These are phyloP conservation scores for Xylaria curta DNA, from an alignment of 495 filamentous ascomycete genomes.

Conservation along the genomic window DNA sequence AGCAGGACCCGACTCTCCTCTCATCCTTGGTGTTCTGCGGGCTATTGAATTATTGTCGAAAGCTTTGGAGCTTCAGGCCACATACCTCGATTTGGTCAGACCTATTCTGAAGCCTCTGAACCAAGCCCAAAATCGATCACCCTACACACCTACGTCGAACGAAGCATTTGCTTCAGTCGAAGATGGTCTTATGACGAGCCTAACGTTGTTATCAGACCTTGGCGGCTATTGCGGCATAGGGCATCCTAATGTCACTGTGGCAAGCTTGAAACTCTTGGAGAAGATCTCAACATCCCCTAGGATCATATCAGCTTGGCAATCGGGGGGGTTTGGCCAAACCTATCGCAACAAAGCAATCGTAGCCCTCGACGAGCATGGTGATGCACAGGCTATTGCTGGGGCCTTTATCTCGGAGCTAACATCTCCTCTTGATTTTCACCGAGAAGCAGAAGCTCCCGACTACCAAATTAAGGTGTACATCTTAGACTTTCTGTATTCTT, in stretches of 20 bases:
- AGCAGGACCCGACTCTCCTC: constrained; percentile 71
- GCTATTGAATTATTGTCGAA: constrained; percentile 81
- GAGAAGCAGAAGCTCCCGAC: constrained; percentile 65
- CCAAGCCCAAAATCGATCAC: constrained; percentile 39
- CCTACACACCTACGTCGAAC: constrained; percentile 63
- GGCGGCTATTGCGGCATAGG: constrained; percentile 84
- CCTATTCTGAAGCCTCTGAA: constrained; percentile 66
- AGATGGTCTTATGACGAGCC: constrained; percentile 83
- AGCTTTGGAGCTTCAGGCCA: constrained; percentile 84
- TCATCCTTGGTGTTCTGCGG: constrained; percentile 73
- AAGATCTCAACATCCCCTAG: constrained; percentile 83
- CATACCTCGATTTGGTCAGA: constrained; percentile 85
- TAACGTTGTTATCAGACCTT: constrained; percentile 75
- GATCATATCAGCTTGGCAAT: constrained; percentile 64
- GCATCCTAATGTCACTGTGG: constrained; percentile 74
- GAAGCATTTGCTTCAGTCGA: constrained; percentile 83
- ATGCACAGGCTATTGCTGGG: constrained; percentile 71
- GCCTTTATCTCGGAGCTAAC: constrained; percentile 71
- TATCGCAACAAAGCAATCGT: constrained; percentile 81
- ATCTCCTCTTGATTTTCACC: constrained; percentile 66
- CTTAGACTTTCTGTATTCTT: constrained; percentile 80
- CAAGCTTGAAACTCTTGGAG: constrained; percentile 78
- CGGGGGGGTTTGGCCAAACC: constrained; percentile 53
- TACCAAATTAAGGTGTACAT: constrained; percentile 80
- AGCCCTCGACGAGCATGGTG: constrained; percentile 72